These are phyloP conservation scores for Magnaporthales sp. DNA, from an alignment of 2,329 filamentous ascomycete species.

Conservation along the genomic window DNA sequence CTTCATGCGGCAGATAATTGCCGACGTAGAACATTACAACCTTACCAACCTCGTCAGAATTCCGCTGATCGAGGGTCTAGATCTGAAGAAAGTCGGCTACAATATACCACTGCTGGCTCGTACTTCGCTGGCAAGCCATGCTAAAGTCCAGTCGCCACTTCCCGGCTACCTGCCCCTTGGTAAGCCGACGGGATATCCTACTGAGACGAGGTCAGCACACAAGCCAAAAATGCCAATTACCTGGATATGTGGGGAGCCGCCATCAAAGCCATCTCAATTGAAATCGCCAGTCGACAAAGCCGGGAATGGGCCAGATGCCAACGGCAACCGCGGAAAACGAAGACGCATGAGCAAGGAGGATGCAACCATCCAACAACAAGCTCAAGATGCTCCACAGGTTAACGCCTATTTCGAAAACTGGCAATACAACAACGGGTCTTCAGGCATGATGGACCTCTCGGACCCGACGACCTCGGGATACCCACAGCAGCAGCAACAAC, in stretches of 20 bases:
- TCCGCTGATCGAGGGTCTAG: slow-evolving; percentile 18
- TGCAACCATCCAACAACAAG: background rate
- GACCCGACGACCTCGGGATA: background rate
- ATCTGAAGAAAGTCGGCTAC: slow-evolving; percentile 16
- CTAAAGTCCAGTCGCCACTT: slow-evolving; percentile 29
- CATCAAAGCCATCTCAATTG: background rate
- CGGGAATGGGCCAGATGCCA: background rate
- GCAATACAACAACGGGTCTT: background rate
- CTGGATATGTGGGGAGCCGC: background rate
- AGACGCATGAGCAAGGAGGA: background rate
- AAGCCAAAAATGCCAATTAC: background rate
- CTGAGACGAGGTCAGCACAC: too few species aligned
- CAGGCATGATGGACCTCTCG: background rate
- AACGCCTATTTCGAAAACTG: background rate
- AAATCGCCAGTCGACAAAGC: background rate
- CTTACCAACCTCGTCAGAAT: slow-evolving; percentile 17
- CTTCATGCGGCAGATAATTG: slow-evolving; percentile 74
- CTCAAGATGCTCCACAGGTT: background rate
- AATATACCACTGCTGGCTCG: slow-evolving; percentile 41
- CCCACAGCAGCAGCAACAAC: background rate
- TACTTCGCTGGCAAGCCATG: slow-evolving; percentile 31
- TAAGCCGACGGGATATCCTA: slow-evolving; percentile 17
- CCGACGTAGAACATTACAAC: slow-evolving; percentile 61
- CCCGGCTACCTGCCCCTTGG: slow-evolving; percentile 35
- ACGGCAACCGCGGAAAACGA: slow-evolving; percentile 1